Evolutionary conservation across 1,284 basidiomycete genomes (phyloP).

Genomic region (Rhodotorula mucilaginosa): DNA sequence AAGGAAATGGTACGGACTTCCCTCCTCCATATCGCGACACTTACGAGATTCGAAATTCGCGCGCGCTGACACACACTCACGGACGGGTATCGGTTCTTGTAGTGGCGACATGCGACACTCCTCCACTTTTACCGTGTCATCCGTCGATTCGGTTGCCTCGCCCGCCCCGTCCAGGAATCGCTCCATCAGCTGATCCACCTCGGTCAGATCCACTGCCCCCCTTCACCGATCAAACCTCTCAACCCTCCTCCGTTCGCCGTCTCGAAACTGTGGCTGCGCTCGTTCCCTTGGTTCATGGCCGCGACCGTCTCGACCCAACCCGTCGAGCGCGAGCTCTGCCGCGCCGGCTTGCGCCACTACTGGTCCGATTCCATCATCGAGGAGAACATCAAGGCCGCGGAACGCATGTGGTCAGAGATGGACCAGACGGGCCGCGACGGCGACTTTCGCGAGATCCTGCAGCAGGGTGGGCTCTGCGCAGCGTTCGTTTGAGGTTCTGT

Average conservation of each 20-base stretch:
- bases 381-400: neutral
- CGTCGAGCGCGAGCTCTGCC: constrained; percentile 2
- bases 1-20: neutral
- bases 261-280: neutral
- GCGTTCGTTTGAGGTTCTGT: neutral
- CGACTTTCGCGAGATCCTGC: neutral
- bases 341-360: neutral
- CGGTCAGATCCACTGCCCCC: neutral
- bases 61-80: neutral
- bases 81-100: too few species aligned
- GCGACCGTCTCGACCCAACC: constrained; percentile 1
- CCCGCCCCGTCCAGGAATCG: neutral
- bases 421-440: constrained; percentile 9
- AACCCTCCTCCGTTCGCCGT: neutral
- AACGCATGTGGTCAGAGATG: constrained; percentile 1
- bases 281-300: constrained; percentile 8
- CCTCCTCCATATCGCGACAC: neutral
- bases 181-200: constrained; percentile 4
- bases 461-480: neutral
- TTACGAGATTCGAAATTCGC: neutral
- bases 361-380: constrained; percentile 3
- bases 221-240: neutral
- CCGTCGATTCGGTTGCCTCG: constrained; percentile 3
- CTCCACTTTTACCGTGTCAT: neutral
- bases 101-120: constrained; percentile 9